Evolutionary conservation across 139 green algal species (phyloP).

Genomic region (Chlamydomonas sp.): DNA sequence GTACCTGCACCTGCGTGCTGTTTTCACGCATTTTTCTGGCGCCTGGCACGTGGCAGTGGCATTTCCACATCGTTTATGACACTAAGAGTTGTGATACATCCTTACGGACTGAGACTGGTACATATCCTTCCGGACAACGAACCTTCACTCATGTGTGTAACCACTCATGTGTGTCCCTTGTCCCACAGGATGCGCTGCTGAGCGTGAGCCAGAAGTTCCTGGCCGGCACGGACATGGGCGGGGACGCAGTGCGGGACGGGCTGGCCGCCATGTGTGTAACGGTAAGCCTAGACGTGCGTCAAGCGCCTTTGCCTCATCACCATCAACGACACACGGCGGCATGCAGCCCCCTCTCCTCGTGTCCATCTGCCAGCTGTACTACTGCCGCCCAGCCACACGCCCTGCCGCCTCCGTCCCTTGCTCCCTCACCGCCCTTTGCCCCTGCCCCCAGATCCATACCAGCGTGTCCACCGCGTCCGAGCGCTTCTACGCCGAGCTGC

Average conservation of each 20-base stretch:
- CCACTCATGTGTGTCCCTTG: background rate
- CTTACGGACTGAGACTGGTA: too few species aligned
- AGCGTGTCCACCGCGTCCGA: slow-evolving; percentile 62
- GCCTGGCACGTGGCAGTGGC: too few species aligned
- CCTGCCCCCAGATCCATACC: slow-evolving; percentile 68
- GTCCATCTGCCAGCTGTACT: background rate
- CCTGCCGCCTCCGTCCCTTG: background rate
- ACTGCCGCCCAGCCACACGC: too few species aligned
- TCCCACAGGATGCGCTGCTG: slow-evolving; percentile 63
- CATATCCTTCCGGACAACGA: too few species aligned
- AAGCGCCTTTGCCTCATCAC: slow-evolving; percentile 11
- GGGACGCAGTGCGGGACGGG: slow-evolving; percentile 50
- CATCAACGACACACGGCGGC: too few species aligned
- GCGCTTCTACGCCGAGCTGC: slow-evolving; percentile 74
- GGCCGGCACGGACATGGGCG: slow-evolving; percentile 67
- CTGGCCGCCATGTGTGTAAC: slow-evolving; percentile 68
- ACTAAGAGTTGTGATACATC: too few species aligned
- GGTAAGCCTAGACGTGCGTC: slow-evolving; percentile 48
- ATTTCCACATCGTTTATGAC: too few species aligned
- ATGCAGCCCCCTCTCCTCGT: background rate
- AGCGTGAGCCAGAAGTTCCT: slow-evolving; percentile 77
- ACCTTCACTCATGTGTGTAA: too few species aligned
- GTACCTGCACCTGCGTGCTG: too few species aligned
- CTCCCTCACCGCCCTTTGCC: too few species aligned
- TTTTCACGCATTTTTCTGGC: too few species aligned